Base-by-base conservation (phyloP, 495 filamentous ascomycete genomes). In the Trypethelium eluteriae region DNA sequence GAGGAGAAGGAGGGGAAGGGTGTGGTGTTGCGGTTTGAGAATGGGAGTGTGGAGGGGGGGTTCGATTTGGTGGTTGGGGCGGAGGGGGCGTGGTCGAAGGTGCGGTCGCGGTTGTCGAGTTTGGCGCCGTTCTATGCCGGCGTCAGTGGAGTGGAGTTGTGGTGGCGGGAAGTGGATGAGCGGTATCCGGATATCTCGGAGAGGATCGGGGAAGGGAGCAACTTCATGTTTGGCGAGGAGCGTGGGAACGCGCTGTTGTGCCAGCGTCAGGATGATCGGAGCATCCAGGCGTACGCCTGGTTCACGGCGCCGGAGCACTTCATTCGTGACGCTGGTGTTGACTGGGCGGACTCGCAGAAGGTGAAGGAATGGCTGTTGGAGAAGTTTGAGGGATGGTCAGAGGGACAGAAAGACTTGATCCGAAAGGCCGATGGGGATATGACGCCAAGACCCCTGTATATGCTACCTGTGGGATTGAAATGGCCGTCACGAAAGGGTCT, bases 61-160 rank as follows among this genome's bases (percentile, higher is more conserved):
- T 83, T 81, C 67, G 81, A 85, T 69, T 74, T 88, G 0, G 76
- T 88, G 0, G 77, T 88, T 41, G 86, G 86, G 11, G 85, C 85
- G 2, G 86, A 88, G 66, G 86, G 86, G 9, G 83, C 85, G 14
- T 87, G 85, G 82, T 82, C 80, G 11, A 78, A 78, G 61, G 79
- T 84, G 3, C 79, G 86, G 36, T 70, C 69, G 0, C 44, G 80
- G 5, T 70, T 88, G 39, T 83, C 80, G 2, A 70, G 78, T 41
- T 72, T 75, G 38, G 70, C 72, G 66, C 86, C 84, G 2, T 62
- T 73, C 12, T 88, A 84, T 72, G 78, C 79, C 0, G 82, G 84
- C 16, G 70, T 81, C 39, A 75, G 32, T 25, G 63, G 39, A 18
- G 38, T 71, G 14, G 63, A 62, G 11, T 14, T 63, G 5, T 62